Evolutionary conservation across 2,329 filamentous ascomycete species (phyloP).

Genomic region (Pseudocercospora macadamiae): DNA sequence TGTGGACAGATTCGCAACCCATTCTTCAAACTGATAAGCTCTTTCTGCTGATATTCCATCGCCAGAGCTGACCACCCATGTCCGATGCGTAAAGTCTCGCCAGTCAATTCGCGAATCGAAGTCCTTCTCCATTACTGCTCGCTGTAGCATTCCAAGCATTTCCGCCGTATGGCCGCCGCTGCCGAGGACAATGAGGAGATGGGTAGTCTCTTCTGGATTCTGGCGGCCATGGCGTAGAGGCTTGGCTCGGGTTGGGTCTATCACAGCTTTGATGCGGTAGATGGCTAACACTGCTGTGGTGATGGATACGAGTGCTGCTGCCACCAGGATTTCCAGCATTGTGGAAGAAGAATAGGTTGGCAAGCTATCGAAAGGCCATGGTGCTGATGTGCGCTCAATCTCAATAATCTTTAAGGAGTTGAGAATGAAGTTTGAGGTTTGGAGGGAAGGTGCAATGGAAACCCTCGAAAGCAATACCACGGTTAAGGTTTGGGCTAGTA

Average conservation of each 20-base stretch:
- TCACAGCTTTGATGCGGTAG: constrained; percentile 11
- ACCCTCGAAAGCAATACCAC: too few relatives aligned
- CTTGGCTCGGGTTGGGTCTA: constrained; percentile 39
- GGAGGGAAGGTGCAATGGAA: too few relatives aligned
- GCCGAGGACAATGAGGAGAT: constrained; percentile 81
- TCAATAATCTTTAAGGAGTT: too few relatives aligned
- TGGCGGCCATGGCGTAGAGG: constrained; percentile 32
- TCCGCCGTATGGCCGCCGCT: constrained; percentile 94
- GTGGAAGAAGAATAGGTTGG: too few relatives aligned
- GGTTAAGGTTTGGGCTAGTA: too few relatives aligned
- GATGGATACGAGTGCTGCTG: background rate
- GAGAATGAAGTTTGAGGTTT: too few relatives aligned
- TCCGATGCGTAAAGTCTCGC: constrained; percentile 62
- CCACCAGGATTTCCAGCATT: background rate
- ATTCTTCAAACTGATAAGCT: constrained; percentile 65
- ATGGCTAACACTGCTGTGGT: background rate
- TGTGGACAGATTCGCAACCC: constrained; percentile 7
- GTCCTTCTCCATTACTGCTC: constrained; percentile 50
- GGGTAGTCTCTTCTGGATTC: constrained; percentile 35
- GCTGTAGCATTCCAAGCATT: constrained; percentile 82
- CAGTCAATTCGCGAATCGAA: constrained; percentile 43
- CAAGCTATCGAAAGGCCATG: too few relatives aligned
- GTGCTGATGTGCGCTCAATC: too few relatives aligned
- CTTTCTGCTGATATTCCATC: constrained; percentile 71
- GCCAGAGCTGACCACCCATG: constrained; percentile 78